Conservation (phyloP, 2,329 filamentous ascomycete genomes). For the Fonsecaea pugnacius region DNA sequence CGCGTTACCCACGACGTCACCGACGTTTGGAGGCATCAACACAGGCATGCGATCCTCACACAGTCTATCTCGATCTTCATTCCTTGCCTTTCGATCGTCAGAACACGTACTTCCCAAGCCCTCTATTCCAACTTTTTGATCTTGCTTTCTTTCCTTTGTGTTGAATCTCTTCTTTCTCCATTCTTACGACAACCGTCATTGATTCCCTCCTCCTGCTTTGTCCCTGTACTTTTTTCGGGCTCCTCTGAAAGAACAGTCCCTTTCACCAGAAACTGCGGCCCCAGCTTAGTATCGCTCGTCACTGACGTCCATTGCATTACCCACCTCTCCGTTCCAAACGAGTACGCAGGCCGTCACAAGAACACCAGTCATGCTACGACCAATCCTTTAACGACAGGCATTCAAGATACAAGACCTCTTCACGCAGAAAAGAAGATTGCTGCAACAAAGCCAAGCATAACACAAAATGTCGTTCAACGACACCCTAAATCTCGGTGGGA, state of each 20-base stretch:
- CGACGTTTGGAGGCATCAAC: background rate
- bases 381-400: constrained; percentile 2
- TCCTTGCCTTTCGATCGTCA: background rate
- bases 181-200: constrained; percentile 17
- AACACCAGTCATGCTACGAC: constrained; percentile 24
- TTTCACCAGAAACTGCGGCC: background rate
- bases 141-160: constrained; percentile 11
- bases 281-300: background rate
- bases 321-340: background rate
- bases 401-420: constrained; percentile 1
- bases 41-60: constrained; percentile 8
- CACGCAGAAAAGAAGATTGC: background rate
- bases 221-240: constrained; percentile 16
- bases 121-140: constrained; percentile 23
- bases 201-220: constrained; percentile 11
- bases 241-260: constrained; percentile 7
- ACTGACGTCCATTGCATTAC: background rate
- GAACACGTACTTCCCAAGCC: background rate
- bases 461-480: constrained; percentile 31
- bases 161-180: constrained; percentile 13
- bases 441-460: background rate
- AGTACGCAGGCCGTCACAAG: background rate
- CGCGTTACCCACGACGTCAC: constrained; percentile 10
- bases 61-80: constrained; percentile 3
- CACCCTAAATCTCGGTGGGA: constrained; percentile 27